Conservation (phyloP, 768 basidiomycete genomes). For the Mrakia frigida region DNA sequence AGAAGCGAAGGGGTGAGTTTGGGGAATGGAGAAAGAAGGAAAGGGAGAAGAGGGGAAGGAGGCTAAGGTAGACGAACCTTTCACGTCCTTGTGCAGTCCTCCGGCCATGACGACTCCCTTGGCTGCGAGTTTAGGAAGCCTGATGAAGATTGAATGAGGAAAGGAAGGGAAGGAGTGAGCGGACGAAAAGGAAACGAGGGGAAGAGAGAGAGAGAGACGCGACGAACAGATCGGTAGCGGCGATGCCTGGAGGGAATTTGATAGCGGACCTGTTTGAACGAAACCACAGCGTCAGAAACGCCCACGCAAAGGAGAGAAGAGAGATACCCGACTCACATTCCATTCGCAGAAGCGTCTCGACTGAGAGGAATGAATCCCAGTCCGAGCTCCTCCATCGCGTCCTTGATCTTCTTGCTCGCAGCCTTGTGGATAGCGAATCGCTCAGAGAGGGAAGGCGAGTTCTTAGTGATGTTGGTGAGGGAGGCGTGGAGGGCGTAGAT, state of each 20-base stretch:
- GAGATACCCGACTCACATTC: conserved; percentile 65
- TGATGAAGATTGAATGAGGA: background rate
- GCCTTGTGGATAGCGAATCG: conserved; percentile 71
- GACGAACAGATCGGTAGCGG: conserved; percentile 58
- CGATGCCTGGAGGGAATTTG: conserved; percentile 78
- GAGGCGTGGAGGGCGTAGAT: conserved; percentile 86
- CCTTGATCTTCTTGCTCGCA: conserved; percentile 64
- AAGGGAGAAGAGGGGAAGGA: background rate
- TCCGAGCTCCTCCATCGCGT: conserved; percentile 60
- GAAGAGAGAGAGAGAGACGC: background rate
- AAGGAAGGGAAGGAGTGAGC: background rate
- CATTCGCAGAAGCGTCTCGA: conserved; percentile 69
- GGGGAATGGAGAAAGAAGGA: background rate
- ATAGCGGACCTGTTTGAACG: conserved; percentile 47
- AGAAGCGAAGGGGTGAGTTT: background rate
- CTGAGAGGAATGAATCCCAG: conserved; percentile 65
- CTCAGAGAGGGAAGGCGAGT: conserved; percentile 61
- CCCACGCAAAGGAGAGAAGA: background rate
- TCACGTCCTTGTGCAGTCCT: conserved; percentile 76
- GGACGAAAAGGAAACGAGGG: background rate
- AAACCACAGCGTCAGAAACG: background rate
- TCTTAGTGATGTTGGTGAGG: conserved; percentile 63
- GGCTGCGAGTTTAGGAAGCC: conserved; percentile 18
- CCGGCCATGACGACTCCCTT: conserved; percentile 77
- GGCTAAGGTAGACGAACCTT: conserved; percentile 49